A percentile compares a stretch with the other conserved stretches of the same genome.
These are phyloP conservation scores for Phycomyces blakesleeanus DNA, from an alignment of 192 early-diverging fungal species.

Conservation along the genomic window DNA sequence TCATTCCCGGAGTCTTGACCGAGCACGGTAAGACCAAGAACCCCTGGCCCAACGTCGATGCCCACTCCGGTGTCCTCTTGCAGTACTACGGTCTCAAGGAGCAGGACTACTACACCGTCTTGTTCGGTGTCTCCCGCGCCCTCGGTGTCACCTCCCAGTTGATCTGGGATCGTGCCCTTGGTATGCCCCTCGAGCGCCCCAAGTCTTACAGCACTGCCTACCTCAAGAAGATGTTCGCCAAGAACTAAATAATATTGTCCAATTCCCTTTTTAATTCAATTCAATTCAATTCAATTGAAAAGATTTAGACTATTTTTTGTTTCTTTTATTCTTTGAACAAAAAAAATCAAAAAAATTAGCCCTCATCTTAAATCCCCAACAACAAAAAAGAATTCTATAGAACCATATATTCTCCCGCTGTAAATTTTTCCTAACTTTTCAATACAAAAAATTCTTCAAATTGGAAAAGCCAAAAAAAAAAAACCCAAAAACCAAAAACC, in stretches of 20 bases:
- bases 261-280: no score
- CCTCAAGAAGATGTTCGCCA: slow-evolving; percentile 84
- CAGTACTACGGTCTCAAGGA: slow-evolving; percentile 95
- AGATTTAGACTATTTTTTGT: no score
- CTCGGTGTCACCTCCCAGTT: slow-evolving; percentile 92
- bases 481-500: no score
- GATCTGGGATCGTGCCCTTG: slow-evolving; percentile 97
- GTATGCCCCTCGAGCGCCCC: slow-evolving; percentile 90
- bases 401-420: no score
- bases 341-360: no score
- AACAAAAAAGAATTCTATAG: no score
- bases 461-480: no score
- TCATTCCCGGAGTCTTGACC: slow-evolving; percentile 90
- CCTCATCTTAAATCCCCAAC: no score
- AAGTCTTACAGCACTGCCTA: slow-evolving; percentile 85
- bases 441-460: no score
- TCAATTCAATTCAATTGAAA: no score
- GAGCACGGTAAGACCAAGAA: slow-evolving; percentile 99
- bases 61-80: slow-evolving; percentile 96
- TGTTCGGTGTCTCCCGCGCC: slow-evolving; percentile 98
- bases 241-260: slow-evolving; percentile 33
- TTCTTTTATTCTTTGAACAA: no score
- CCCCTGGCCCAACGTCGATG: slow-evolving; percentile 99
- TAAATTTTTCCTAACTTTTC: no score
- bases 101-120: slow-evolving; percentile 99